Conservation (phyloP, 495 filamentous ascomycete genomes). For the Neurospora sp. region DNA sequence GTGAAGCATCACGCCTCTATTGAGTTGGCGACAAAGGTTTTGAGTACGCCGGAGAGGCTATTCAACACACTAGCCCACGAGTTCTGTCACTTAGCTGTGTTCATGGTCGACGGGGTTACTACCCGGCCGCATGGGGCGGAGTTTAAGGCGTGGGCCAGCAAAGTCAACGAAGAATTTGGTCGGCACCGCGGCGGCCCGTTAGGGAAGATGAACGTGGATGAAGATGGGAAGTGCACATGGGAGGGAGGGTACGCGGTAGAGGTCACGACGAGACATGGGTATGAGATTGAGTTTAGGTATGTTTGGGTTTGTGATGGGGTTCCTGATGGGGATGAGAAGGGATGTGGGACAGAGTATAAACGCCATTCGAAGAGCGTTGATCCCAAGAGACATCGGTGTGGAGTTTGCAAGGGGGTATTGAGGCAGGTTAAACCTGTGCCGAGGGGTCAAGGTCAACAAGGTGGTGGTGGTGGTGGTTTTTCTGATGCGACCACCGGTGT, state of each 20-base stretch:
- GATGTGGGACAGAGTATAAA: slow-evolving; percentile 57
- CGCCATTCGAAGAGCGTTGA: slow-evolving; percentile 81
- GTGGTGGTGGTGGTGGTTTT: not conserved
- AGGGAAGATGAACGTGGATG: not conserved
- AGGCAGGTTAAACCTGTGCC: slow-evolving; percentile 74
- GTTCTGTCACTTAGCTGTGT: slow-evolving; percentile 87
- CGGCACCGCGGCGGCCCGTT: not conserved
- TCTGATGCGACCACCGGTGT: too few species aligned
- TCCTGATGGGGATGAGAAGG: not conserved
- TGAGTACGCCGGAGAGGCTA: slow-evolving; percentile 65
- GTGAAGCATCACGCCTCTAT: slow-evolving; percentile 62
- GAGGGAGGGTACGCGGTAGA: slow-evolving; percentile 32
- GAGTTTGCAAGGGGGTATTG: slow-evolving; percentile 54
- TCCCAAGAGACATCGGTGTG: slow-evolving; percentile 53
- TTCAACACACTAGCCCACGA: slow-evolving; percentile 87
- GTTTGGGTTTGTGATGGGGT: slow-evolving; percentile 60
- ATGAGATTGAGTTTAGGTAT: slow-evolving; percentile 84
- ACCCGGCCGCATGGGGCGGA: slow-evolving; percentile 69
- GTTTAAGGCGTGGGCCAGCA: slow-evolving; percentile 64
- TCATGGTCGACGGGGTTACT: slow-evolving; percentile 60
- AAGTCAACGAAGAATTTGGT: slow-evolving; percentile 1
- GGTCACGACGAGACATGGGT: slow-evolving; percentile 80
- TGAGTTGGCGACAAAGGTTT: slow-evolving; percentile 80
- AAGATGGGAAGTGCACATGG: not conserved
- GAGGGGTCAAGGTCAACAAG: slow-evolving; percentile 21